phyloP scores from a whole-genome alignment of 202 grass and related monocot genomes.

The Eragrostis tef region DNA sequence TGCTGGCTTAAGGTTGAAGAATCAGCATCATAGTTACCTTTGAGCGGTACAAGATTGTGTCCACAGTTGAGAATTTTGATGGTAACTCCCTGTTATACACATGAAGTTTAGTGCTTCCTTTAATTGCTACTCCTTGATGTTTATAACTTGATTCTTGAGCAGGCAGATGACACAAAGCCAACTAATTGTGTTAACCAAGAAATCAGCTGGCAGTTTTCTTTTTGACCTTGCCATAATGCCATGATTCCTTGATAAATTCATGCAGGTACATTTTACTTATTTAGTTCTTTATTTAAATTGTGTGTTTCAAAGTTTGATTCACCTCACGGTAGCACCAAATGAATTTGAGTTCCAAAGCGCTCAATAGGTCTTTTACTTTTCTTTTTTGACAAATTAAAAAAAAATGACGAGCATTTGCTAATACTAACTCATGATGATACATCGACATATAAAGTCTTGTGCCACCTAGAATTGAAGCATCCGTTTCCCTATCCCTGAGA shows the following conservation, averaged over 20 bases:
- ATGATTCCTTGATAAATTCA: slow-evolving; percentile 50
- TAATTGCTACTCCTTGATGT: slow-evolving; percentile 24
- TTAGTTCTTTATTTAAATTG: slow-evolving; percentile 22
- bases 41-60: slow-evolving; percentile 40
- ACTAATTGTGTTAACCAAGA: slow-evolving; percentile 50
- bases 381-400: background rate
- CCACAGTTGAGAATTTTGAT: slow-evolving; percentile 45
- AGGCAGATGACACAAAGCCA: slow-evolving; percentile 48
- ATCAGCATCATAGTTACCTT: slow-evolving; percentile 29
- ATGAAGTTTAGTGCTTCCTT: slow-evolving; percentile 20
- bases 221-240: slow-evolving; percentile 28
- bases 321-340: slow-evolving; percentile 15
- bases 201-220: slow-evolving; percentile 37
- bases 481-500: background rate
- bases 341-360: slow-evolving; percentile 26
- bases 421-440: slow-evolving; percentile 22
- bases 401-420: slow-evolving; percentile 27
- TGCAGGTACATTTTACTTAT: slow-evolving; percentile 47
- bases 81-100: slow-evolving; percentile 45
- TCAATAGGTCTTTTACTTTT: background rate
- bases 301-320: slow-evolving; percentile 11
- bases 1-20: slow-evolving; percentile 46
- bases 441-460: background rate
- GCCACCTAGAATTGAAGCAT: slow-evolving; percentile 10
- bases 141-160: slow-evolving; percentile 43